Base-by-base conservation (phyloP, 2,329 filamentous ascomycete genomes). In the Aureobasidium sp. region DNA sequence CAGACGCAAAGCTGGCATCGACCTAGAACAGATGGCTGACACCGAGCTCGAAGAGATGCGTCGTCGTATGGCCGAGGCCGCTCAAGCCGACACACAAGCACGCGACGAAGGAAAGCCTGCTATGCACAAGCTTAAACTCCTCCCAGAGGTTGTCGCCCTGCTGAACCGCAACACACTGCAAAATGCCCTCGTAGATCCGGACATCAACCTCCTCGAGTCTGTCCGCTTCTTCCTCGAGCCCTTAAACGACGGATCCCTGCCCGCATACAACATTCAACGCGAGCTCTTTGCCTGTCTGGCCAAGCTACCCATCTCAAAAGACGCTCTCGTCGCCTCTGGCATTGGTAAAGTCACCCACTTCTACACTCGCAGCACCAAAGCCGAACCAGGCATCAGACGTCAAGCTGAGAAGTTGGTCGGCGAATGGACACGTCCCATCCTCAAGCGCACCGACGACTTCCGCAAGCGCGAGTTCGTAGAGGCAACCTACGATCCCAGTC, bases 141-240 rank as follows among this genome's bases (percentile, higher is more conserved):
- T 99, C 17, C 92, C 93, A 1, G 88, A 96, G 73, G 94, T 99
- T 15, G 87, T 92, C 51, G 86, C 87, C 47, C 82, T 97, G 24
- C 83, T 99, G 64, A 97, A 95, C 74, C 89, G 92, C 70, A 96
- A 93, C 75, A 91, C 89, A 60, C 85, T 93, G 32, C 90, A 89
- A 71, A 82, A 90, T 68, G 88, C 89, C 34, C 87, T 97, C 55
- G 86, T 97, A 44, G 93, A 97, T 68, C 93, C 93, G 0, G 94
- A 99, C 71, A 95, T 89, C 71, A 97, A 97, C 77, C 88, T 99
- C 65, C 80, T 99, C 43, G 91, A 96, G 75, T 90, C 92, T 15
- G 91, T 99, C 71, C 92, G 93, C 72, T 97, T 96, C 82, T 97
- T 97, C 82, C 84, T 99, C 26, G 94, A 99, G 73, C 94, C 94